Evolutionary conservation across 2,329 filamentous ascomycete genomes (phyloP), one percentile per base, ranked within the genome.

Genomic region (Penicillium sp.): DNA sequence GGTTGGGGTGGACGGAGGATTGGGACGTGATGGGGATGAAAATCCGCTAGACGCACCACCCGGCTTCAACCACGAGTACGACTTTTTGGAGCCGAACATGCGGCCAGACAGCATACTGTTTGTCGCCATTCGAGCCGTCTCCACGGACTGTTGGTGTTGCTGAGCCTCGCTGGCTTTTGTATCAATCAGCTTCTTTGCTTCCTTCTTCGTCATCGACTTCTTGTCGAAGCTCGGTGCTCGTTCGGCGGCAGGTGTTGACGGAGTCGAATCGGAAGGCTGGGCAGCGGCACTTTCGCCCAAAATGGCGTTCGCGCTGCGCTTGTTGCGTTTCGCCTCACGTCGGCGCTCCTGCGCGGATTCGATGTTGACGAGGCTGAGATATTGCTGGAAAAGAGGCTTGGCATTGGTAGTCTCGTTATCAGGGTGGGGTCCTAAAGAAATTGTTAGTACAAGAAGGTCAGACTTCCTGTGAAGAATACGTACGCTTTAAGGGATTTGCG

Each of bases 141-240:
- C 77, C 64, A 96, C 95, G 22, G 91, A 89, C 52, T 85, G 86
- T 18, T 84, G 82, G 55, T 91, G 89, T 55, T 85, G 86, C 48
- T 84, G 84, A 14, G 85, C 85, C 61, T 94, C 88, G 0, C 82
- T 86, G 18, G 84, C 79, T 58, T 86, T 87, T 3, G 76, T 74
- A 49, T 88, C 84, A n/a, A 82, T 80, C 56, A 85, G 78, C 54
- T 84, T 86, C 67, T 85, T 88, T 63, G 85, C 77, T 66, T 95
- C 89, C 71, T 96, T 96, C 76, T 96, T 96, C 4, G 85, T 86
- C 42, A 87, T 77, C 3, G 82, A 77, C 66, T 89, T 91, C 55
- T 73, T 72, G 29, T 80, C 77, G 1, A 74, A 65, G 44, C 86
- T 84, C 0, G 83, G 78, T 1, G 84, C 81, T 34, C 65, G 61